A percentile compares a stretch with the other conserved stretches of the same genome.
These are phyloP conservation scores for Polyporus tsugae DNA, from an alignment of 1,284 basidiomycete species.

Conservation along the genomic window DNA sequence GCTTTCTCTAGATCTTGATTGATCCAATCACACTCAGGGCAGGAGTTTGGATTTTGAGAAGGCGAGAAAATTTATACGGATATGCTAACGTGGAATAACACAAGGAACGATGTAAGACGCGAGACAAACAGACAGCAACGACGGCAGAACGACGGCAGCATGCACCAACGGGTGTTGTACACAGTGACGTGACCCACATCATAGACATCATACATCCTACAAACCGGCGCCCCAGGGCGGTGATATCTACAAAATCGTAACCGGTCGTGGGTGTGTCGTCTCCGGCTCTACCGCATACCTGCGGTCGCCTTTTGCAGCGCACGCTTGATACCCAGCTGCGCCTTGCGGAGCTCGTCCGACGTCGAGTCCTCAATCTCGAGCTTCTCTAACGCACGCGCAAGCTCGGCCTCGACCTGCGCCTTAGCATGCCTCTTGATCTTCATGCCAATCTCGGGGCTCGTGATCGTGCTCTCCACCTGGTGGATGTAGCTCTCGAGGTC, in stretches of 20 bases:
- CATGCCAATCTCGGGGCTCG: slow-evolving; percentile 93
- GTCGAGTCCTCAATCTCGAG: slow-evolving; percentile 94
- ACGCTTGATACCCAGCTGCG: slow-evolving; percentile 92
- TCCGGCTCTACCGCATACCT: slow-evolving; percentile 66
- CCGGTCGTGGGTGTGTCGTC: slow-evolving; percentile 16
- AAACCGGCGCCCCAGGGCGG: slow-evolving; percentile 12
- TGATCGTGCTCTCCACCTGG: slow-evolving; percentile 93
- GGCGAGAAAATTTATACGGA: slow-evolving; percentile 27
- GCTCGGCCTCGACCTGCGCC: slow-evolving; percentile 92
- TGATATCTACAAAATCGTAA: slow-evolving; percentile 24
- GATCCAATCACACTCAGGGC: background rate
- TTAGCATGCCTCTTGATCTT: slow-evolving; percentile 98
- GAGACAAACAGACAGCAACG: slow-evolving; percentile 30
- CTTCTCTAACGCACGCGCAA: slow-evolving; percentile 95
- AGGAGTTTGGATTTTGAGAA: slow-evolving; percentile 5
- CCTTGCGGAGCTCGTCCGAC: slow-evolving; percentile 93
- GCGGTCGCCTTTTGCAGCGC: slow-evolving; percentile 96
- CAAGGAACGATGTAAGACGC: slow-evolving; percentile 29
- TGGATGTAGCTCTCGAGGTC: slow-evolving; percentile 97
- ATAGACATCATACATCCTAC: slow-evolving; percentile 26
- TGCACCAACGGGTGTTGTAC: slow-evolving; percentile 6
- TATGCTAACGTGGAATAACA: slow-evolving; percentile 34
- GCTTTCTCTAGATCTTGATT: slow-evolving; percentile 9
- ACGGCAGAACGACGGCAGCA: slow-evolving; percentile 8
- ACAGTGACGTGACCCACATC: background rate